Conservation (phyloP, 2,329 filamentous ascomycete genomes). For the Harringtonia lauricola region DNA sequence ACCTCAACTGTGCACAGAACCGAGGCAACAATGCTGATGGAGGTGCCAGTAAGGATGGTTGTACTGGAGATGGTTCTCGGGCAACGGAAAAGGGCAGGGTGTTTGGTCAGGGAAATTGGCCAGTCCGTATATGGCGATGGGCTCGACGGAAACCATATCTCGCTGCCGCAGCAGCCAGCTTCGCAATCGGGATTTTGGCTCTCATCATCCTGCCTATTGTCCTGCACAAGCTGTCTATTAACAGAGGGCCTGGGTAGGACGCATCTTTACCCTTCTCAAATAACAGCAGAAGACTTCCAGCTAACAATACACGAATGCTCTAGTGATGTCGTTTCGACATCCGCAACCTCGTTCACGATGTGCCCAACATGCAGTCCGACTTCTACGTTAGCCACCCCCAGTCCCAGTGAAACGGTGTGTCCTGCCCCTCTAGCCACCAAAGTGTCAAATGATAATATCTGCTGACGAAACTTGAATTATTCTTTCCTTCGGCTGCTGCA, state of each 20-base stretch:
- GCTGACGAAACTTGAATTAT: too few species aligned
- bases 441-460: too few species aligned
- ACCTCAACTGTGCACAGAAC: too few species aligned
- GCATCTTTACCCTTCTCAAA: background rate
- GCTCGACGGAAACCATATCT: constrained; percentile 3
- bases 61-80: too few species aligned
- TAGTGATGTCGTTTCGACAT: too few species aligned
- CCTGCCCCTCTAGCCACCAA: too few species aligned
- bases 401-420: background rate
- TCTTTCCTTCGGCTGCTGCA: too few species aligned
- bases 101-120: background rate
- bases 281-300: too few species aligned
- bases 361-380: background rate
- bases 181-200: background rate
- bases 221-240: constrained; percentile 2
- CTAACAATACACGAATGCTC: too few species aligned
- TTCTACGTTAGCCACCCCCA: background rate
- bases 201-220: constrained; percentile 4
- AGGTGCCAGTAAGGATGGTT: too few species aligned
- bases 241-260: background rate
- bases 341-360: background rate
- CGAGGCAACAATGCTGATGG: too few species aligned
- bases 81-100: too few species aligned
- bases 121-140: background rate
- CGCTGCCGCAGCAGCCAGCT: background rate